Percentiles rank a stretch among this genome's conserved stretches.
phyloP scores from a whole-genome alignment of 148 eudicot genomes.

The Oxyria digyna region DNA sequence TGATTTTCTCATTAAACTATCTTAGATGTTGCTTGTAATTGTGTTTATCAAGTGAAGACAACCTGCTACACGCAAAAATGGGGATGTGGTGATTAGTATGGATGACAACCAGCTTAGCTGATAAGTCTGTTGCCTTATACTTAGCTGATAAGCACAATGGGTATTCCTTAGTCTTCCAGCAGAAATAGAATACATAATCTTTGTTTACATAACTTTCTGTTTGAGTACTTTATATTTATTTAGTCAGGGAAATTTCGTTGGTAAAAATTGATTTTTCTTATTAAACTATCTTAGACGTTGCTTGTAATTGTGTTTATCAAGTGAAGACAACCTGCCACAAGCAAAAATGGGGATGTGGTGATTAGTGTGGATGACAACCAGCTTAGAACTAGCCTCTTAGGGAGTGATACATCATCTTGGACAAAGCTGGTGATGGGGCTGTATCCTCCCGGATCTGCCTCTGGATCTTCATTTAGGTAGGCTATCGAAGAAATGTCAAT shows the following conservation, averaged over 20 bases:
- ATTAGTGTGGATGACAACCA: constrained; percentile 39
- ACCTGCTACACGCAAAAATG: constrained; percentile 77
- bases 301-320: constrained; percentile 40
- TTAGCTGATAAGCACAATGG: not conserved
- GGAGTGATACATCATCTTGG: constrained; percentile 45
- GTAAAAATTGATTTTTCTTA: not conserved
- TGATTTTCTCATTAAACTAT: not conserved
- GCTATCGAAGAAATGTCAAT: not conserved
- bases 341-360: constrained; percentile 48
- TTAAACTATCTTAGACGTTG: constrained; percentile 3
- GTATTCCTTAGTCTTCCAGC: not conserved
- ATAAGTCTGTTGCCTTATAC: constrained; percentile 22
- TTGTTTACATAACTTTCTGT: not conserved
- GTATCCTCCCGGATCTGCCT: constrained; percentile 51
- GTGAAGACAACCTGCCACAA: constrained; percentile 91
- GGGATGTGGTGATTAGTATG: constrained; percentile 33
- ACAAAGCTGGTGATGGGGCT: constrained; percentile 71
- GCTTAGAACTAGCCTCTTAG: constrained; percentile 35
- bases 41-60: constrained; percentile 83
- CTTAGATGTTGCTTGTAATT: constrained; percentile 11
- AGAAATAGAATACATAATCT: not conserved
- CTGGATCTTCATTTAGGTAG: constrained; percentile 51
- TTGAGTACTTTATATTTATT: not conserved
- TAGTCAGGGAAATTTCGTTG: not conserved
- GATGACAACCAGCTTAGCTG: constrained; percentile 33